Evolutionary conservation across 2,329 filamentous ascomycete species (phyloP).

Genomic region (Diplodia sapinea): DNA sequence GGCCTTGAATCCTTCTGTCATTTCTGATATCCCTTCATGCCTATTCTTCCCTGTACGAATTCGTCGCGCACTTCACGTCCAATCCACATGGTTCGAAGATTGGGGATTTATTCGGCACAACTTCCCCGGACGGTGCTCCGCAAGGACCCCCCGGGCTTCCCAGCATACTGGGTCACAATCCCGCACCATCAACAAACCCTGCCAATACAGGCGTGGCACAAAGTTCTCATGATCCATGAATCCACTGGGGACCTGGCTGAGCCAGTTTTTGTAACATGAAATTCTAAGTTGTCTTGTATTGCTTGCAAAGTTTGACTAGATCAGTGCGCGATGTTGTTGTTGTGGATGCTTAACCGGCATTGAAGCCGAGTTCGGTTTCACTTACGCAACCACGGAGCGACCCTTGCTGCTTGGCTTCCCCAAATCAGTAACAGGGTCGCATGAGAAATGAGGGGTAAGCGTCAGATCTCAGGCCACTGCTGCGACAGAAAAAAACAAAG

Average conservation of each 20-base stretch:
- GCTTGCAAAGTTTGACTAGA: not conserved
- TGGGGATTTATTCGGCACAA: not conserved
- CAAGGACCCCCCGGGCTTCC: not conserved
- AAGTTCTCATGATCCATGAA: not conserved
- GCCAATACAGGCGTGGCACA: not conserved
- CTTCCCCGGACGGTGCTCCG: not conserved
- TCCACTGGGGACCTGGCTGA: not conserved
- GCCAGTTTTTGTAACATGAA: not conserved
- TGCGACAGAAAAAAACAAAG: not conserved
- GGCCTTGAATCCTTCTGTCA: not conserved
- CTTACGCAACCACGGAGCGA: constrained; percentile 3
- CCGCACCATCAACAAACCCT: not conserved
- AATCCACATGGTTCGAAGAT: not conserved
- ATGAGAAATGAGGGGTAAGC: constrained; percentile 18
- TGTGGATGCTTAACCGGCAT: not conserved
- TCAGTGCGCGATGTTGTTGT: not conserved
- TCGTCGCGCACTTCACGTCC: not conserved
- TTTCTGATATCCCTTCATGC: not conserved
- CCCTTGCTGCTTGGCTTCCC: not conserved
- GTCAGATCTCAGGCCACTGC: not conserved
- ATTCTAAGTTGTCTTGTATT: no score
- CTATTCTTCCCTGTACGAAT: not conserved
- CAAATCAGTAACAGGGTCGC: not conserved
- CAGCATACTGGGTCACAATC: not conserved
- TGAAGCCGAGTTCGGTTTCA: not conserved